Evolutionary conservation across 75 land plant genomes (phyloP).

Genomic region (Cunninghamia lanceolata): DNA sequence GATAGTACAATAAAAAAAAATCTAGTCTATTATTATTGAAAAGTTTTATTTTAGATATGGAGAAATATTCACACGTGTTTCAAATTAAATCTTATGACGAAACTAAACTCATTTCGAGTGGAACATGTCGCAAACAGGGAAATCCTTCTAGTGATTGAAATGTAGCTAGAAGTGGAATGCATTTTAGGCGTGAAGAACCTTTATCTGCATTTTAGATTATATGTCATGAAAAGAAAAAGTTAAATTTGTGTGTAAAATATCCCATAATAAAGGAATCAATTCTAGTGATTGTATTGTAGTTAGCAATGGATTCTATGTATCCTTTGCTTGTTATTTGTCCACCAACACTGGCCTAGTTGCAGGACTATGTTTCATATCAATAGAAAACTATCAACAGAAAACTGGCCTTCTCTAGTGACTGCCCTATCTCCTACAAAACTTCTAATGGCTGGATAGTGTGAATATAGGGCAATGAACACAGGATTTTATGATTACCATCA

Average conservation of each 20-base stretch:
- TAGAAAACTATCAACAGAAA: too few relatives aligned
- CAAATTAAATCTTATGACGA: not conserved
- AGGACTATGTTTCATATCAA: constrained; percentile 46
- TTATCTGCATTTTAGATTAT: not conserved
- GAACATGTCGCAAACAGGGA: not conserved
- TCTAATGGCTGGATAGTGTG: constrained; percentile 26
- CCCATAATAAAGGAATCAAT: not conserved
- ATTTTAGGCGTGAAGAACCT: not conserved
- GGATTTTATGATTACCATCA: not conserved
- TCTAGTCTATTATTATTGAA: not conserved
- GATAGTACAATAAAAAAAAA: not conserved
- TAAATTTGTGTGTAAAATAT: not conserved
- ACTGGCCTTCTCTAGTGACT: constrained; percentile 50
- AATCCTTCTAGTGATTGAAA: not conserved
- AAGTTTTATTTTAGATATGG: not conserved
- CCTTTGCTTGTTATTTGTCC: constrained; percentile 54
- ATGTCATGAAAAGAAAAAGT: too few relatives aligned
- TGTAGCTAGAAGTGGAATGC: not conserved
- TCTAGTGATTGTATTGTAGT: not conserved
- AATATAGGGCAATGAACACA: constrained; percentile 42
- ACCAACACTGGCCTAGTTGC: constrained; percentile 54
- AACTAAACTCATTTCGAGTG: too few relatives aligned
- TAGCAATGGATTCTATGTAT: too few relatives aligned
- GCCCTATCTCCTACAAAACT: constrained; percentile 29
- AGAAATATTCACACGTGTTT: not conserved